These are phyloP conservation scores for Samsoniella hepiali DNA, from an alignment of 2,329 filamentous ascomycete species.

Conservation along the genomic window DNA sequence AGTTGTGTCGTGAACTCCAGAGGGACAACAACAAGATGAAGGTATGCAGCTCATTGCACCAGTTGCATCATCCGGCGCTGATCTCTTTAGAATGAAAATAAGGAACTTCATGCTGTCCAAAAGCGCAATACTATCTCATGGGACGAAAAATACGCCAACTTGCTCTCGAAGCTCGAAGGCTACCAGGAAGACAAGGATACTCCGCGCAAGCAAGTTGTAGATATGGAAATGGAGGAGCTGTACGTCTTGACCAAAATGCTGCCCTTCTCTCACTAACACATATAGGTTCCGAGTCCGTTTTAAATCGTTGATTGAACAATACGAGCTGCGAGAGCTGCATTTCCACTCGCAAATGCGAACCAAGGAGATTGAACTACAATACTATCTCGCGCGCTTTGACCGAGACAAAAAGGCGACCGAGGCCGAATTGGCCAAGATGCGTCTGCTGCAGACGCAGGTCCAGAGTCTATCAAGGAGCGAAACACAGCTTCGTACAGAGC, in stretches of 20 bases:
- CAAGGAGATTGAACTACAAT: constrained; percentile 94
- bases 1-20: constrained; percentile 88
- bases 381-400: constrained; percentile 83
- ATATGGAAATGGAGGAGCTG: constrained; percentile 88
- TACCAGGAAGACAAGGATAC: constrained; percentile 85
- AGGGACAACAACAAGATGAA: constrained; percentile 98
- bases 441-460: constrained; percentile 85
- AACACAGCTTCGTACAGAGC: constrained; percentile 85
- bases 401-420: constrained; percentile 87
- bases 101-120: constrained; percentile 81
- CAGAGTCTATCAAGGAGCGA: constrained; percentile 96
- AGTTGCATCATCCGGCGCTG: constrained; percentile 21
- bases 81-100: constrained; percentile 74
- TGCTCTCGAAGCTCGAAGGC: constrained; percentile 82
- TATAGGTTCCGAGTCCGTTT: constrained; percentile 77
- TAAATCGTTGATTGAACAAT: constrained; percentile 94
- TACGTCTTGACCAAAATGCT: constrained; percentile 43
- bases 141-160: constrained; percentile 76
- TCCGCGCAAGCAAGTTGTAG: constrained; percentile 73
- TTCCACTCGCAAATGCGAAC: constrained; percentile 89
- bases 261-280: constrained; percentile 16
- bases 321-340: constrained; percentile 90
- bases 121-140: constrained; percentile 78
- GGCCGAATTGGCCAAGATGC: constrained; percentile 71
- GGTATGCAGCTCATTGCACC: constrained; percentile 47